phyloP scores from a whole-genome alignment of 768 basidiomycete genomes.

The Lenzites betulinus region DNA sequence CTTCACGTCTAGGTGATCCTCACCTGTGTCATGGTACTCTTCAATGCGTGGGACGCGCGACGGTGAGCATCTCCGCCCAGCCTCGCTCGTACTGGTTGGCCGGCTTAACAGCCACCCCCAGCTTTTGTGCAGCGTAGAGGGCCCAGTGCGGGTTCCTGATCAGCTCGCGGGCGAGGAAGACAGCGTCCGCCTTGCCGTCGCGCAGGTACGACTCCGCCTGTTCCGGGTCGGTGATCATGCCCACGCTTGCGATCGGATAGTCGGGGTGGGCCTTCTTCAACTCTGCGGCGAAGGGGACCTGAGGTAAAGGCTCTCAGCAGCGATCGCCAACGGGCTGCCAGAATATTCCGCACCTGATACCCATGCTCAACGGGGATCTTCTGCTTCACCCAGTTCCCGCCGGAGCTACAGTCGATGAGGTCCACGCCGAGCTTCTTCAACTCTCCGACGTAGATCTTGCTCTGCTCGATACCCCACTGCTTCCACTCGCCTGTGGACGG shows the following conservation, averaged over 20 bases:
- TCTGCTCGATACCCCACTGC: slow-evolving; percentile 82
- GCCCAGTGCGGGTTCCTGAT: slow-evolving; percentile 69
- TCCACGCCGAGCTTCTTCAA: slow-evolving; percentile 68
- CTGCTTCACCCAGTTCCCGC: slow-evolving; percentile 64
- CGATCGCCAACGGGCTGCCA: not conserved
- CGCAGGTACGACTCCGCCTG: slow-evolving; percentile 64
- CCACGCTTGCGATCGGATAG: slow-evolving; percentile 63
- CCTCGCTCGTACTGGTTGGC: slow-evolving; percentile 74
- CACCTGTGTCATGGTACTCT: slow-evolving; percentile 3
- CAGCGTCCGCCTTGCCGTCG: slow-evolving; percentile 66
- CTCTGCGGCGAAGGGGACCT: slow-evolving; percentile 71
- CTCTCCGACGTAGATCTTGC: slow-evolving; percentile 54
- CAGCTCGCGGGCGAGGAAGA: slow-evolving; percentile 68
- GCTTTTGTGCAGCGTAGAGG: slow-evolving; percentile 57
- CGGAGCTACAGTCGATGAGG: slow-evolving; percentile 65
- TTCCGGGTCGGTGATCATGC: slow-evolving; percentile 65
- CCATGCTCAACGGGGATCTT: slow-evolving; percentile 57
- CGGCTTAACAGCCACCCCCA: slow-evolving; percentile 65
- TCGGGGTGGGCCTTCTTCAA: slow-evolving; percentile 62
- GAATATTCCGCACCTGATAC: slow-evolving; percentile 52
- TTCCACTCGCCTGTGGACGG: slow-evolving; percentile 52
- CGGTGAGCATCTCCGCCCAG: slow-evolving; percentile 45
- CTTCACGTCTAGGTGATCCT: slow-evolving; percentile 7
- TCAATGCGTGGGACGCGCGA: slow-evolving; percentile 1
- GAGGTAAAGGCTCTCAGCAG: not conserved